Evolutionary conservation across 73 alveolate species (phyloP).

Genomic region (Breviolum minutum): DNA sequence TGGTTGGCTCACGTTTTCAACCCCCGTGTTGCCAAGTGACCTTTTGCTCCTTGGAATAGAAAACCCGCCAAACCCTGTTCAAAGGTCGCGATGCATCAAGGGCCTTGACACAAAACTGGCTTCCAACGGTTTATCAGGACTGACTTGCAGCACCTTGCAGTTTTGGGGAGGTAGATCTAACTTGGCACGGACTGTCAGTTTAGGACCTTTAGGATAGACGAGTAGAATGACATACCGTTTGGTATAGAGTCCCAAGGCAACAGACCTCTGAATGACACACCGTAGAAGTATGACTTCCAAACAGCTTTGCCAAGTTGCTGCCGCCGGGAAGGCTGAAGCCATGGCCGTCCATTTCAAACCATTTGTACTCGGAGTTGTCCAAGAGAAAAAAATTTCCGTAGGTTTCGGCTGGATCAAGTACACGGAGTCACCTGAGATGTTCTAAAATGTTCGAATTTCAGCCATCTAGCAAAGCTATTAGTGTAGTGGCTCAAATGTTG

Average conservation of each 20-base stretch:
- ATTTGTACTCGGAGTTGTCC: not conserved
- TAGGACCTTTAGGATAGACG: too few relatives aligned
- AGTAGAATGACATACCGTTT: not conserved
- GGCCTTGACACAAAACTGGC: not conserved
- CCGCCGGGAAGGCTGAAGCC: not conserved
- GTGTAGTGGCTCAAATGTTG: too few relatives aligned
- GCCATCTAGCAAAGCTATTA: too few relatives aligned
- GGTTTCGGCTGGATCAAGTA: not conserved
- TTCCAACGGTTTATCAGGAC: not conserved
- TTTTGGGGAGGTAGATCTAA: not conserved
- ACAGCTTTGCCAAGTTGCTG: not conserved
- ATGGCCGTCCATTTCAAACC: not conserved
- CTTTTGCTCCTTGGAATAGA: not conserved
- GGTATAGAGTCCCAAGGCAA: not conserved
- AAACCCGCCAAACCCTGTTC: not conserved
- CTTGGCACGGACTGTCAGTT: too few relatives aligned
- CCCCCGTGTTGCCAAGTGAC: not conserved
- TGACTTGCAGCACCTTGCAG: not conserved
- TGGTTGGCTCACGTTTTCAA: too few relatives aligned
- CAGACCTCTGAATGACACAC: not conserved
- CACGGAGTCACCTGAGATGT: too few relatives aligned
- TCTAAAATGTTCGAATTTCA: too few relatives aligned
- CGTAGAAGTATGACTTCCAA: not conserved
- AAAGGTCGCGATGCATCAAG: constrained; percentile 6
- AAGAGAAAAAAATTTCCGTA: not conserved